Conservation (phyloP, 164 flowering plant species). For the Annona squamosa region DNA sequence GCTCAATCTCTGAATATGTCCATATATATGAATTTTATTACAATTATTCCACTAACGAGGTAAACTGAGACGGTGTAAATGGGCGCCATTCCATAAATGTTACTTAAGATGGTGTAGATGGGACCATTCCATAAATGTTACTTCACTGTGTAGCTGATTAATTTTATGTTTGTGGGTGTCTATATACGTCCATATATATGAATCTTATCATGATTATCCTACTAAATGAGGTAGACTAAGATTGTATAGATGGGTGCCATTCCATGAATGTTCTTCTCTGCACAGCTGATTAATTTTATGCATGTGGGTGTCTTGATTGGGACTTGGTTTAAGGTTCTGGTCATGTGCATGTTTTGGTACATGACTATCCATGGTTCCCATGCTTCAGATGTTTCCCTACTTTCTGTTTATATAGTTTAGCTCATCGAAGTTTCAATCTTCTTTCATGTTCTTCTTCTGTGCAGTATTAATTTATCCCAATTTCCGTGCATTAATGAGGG, state of each 20-base stretch:
- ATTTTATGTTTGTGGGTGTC: not conserved
- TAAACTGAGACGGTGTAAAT: not conserved
- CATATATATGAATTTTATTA: constrained; percentile 6
- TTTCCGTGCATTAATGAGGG: no score
- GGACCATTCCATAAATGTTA: not conserved
- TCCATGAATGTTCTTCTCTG: not conserved
- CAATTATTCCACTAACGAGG: not conserved
- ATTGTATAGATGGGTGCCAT: not conserved
- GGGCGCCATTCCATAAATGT: not conserved
- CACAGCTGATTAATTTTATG: not conserved
- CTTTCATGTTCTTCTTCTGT: no score
- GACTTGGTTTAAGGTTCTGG: no score
- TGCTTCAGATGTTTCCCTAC: no score
- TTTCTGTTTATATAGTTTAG: no score
- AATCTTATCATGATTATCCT: constrained; percentile 3
- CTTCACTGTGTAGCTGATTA: not conserved
- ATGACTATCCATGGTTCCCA: no score
- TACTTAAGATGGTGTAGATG: not conserved
- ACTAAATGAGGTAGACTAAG: constrained; percentile 1
- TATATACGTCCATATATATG: constrained; percentile 10
- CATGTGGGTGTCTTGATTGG: not conserved
- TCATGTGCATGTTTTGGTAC: no score
- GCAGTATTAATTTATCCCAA: no score
- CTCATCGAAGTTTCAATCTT: no score
- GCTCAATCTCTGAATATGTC: constrained; percentile 10